These are phyloP conservation scores for Penicillium sp. DNA, from an alignment of 2,329 filamentous ascomycete species.

Conservation along the genomic window DNA sequence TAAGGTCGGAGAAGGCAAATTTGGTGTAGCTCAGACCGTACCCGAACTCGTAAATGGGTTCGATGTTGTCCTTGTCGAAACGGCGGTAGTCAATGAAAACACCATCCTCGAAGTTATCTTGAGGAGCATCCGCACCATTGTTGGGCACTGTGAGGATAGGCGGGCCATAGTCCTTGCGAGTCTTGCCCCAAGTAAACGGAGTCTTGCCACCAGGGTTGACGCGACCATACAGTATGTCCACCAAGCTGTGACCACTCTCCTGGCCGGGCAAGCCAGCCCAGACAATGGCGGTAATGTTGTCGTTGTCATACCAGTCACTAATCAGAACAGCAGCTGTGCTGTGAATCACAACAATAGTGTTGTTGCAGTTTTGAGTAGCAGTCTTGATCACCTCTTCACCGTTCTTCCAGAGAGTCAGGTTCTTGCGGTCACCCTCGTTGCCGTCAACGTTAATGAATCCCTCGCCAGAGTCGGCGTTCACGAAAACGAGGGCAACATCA, in stretches of 20 bases:
- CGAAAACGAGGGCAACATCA: slow-evolving; percentile 72
- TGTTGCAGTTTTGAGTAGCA: slow-evolving; percentile 73
- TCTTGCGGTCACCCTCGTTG: slow-evolving; percentile 86
- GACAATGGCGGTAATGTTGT: slow-evolving; percentile 72
- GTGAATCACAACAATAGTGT: slow-evolving; percentile 91
- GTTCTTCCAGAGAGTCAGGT: slow-evolving; percentile 83
- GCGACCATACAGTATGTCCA: slow-evolving; percentile 70
- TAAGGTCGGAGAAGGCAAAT: slow-evolving; percentile 60
- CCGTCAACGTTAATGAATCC: slow-evolving; percentile 80
- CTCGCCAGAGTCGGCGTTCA: slow-evolving; percentile 83
- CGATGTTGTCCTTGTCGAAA: slow-evolving; percentile 57
- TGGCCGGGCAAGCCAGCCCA: slow-evolving; percentile 75
- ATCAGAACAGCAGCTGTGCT: slow-evolving; percentile 77
- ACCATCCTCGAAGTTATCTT: slow-evolving; percentile 61
- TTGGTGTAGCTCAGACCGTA: slow-evolving; percentile 64
- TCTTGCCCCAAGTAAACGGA: slow-evolving; percentile 60
- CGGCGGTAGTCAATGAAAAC: slow-evolving; percentile 57
- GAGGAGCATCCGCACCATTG: slow-evolving; percentile 56
- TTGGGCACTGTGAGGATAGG: slow-evolving; percentile 59
- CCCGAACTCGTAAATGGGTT: slow-evolving; percentile 63
- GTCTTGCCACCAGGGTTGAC: slow-evolving; percentile 63
- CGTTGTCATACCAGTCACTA: slow-evolving; percentile 59
- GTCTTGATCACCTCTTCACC: slow-evolving; percentile 80
- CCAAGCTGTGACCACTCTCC: slow-evolving; percentile 72
- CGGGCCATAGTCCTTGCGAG: slow-evolving; percentile 55